Conservation (phyloP, 768 basidiomycete species). For the Lyophyllum decastes region DNA sequence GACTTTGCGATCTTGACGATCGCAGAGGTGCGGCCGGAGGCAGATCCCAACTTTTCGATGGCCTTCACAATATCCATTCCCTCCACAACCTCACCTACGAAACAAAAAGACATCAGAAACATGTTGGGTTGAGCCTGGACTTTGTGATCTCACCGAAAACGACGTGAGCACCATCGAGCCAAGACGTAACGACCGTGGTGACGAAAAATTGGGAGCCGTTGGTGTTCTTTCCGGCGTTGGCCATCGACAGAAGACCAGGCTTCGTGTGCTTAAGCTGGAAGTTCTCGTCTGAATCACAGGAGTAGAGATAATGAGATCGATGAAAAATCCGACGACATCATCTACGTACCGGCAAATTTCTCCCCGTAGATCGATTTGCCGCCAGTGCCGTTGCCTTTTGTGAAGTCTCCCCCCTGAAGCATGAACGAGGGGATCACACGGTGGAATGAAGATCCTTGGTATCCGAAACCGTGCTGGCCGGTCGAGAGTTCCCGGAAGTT, state of each 20-base stretch:
- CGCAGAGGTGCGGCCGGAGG: slow-evolving; percentile 40
- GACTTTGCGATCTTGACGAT: slow-evolving; percentile 54
- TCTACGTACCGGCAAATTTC: slow-evolving; percentile 57
- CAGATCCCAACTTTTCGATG: slow-evolving; percentile 42
- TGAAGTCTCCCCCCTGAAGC: slow-evolving; percentile 93
- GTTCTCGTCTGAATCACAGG: slow-evolving; percentile 70
- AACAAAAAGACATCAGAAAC: not conserved
- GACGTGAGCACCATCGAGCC: slow-evolving; percentile 85
- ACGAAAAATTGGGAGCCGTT: slow-evolving; percentile 92
- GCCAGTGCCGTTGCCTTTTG: slow-evolving; percentile 65
- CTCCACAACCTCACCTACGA: slow-evolving; percentile 63
- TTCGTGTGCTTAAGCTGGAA: slow-evolving; percentile 75
- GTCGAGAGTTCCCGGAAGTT: slow-evolving; percentile 94
- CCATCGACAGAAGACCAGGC: slow-evolving; percentile 72
- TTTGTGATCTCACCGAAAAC: slow-evolving; percentile 68
- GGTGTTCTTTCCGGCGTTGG: slow-evolving; percentile 80
- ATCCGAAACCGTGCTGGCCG: slow-evolving; percentile 74
- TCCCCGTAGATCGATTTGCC: slow-evolving; percentile 80
- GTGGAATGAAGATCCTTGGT: slow-evolving; percentile 70
- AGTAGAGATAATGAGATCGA: not conserved
- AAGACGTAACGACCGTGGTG: slow-evolving; percentile 74
- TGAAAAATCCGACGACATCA: not conserved
- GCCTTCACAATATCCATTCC: slow-evolving; percentile 55
- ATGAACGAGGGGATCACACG: slow-evolving; percentile 84
- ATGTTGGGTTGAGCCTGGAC: not conserved